Base-by-base conservation (phyloP, 1,284 basidiomycete species). In the Ustilago xerochloae region DNA sequence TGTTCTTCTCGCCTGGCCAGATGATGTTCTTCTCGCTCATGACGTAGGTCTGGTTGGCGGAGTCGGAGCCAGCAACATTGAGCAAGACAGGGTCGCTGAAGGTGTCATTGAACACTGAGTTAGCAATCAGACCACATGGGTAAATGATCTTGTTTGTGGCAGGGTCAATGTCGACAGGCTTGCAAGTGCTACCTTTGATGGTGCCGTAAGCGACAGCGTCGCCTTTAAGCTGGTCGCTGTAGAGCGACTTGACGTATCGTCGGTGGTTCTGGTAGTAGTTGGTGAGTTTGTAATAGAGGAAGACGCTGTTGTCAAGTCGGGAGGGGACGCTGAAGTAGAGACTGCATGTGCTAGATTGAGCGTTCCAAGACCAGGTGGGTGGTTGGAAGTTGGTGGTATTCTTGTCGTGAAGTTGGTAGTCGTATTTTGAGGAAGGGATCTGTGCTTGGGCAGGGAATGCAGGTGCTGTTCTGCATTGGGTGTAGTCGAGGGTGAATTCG, bases 31-130 rank as follows among this genome's bases (percentile, higher is more conserved):
- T 87, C 64, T 90, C 88, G 4, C 92, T 90, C 85, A 98, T 96
- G 65, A 87, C 86, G 85, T 97, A 99, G 4, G 76, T 77, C 45
- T 69, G 47, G 24, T 75, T 70, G 47, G 57, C 48, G 4, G 84
- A 82, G 24, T 88, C 87, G 39, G 60, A 63, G 47, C 88, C 88
- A 45, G 87, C 78, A 1, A 89, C 87, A 78, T 89, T 90, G 49
- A 89, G 80, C 24, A 91, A 85, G 8, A 88, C 85, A 15, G 93
- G 90, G 49, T 87, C 88, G 20, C 88, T 87, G 84, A 91, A 93
- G 2, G 94, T 93, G 83, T 97, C 95, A 82, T 99, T 99, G 87
- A 98, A 99, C 8, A 94, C 63, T n/a, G 93, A 96, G 86, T 99
- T 99, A 49, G 97, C 97, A 74, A 99, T 97, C 70, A 99, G 87